Evolutionary conservation across 441 rosid genomes (phyloP).

Genomic region (Metrosideros polymorpha): DNA sequence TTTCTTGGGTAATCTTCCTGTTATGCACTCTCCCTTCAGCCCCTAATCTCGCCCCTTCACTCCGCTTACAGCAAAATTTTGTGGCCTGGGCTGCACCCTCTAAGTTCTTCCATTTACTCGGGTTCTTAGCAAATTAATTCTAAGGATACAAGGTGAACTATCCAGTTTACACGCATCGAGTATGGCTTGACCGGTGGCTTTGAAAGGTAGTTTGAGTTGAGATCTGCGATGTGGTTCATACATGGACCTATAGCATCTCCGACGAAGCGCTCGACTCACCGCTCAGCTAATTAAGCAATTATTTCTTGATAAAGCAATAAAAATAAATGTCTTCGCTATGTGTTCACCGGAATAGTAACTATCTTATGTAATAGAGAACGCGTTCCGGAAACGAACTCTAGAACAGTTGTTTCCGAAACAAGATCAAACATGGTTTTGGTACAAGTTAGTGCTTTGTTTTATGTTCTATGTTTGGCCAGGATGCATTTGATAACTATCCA

Average conservation of each 20-base stretch:
- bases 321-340: background rate
- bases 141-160: background rate
- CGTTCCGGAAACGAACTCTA: background rate
- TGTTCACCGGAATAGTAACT: background rate
- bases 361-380: background rate
- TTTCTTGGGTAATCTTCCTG: too few relatives aligned
- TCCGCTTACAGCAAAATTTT: background rate
- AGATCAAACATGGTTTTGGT: background rate
- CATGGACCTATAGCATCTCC: background rate
- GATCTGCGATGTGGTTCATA: background rate
- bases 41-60: background rate
- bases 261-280: background rate
- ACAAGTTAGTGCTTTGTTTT: background rate
- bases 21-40: background rate
- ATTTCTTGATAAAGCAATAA: background rate
- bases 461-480: background rate
- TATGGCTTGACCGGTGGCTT: background rate
- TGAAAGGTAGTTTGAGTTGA: background rate
- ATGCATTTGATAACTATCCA: too few relatives aligned
- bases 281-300: accelerated
- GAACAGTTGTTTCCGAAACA: background rate
- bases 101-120: background rate
- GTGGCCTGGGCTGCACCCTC: background rate
- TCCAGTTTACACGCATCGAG: accelerated
- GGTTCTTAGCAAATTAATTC: background rate